Conservation (phyloP, 176 grass and related monocot species). For the Aechmea fasciata region DNA sequence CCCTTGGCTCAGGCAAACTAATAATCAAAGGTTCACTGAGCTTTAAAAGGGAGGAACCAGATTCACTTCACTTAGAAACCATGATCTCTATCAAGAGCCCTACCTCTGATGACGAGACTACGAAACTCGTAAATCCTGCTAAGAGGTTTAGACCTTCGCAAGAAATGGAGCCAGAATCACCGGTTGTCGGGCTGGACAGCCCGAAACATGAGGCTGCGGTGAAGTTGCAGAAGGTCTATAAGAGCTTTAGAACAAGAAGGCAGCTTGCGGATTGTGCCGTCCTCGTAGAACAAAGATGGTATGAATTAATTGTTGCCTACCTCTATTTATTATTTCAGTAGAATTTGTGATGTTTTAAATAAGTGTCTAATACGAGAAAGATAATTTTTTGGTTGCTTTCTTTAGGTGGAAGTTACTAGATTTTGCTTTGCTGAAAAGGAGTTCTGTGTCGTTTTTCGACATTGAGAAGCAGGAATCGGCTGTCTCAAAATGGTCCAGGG, state of each 20-base stretch:
- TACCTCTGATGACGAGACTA: constrained; percentile 24
- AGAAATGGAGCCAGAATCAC: constrained; percentile 27
- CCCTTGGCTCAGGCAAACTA: constrained; percentile 28
- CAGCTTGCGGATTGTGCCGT: constrained; percentile 88
- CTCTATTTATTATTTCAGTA: not conserved
- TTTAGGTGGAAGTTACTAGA: constrained; percentile 88
- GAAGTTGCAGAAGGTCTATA: constrained; percentile 83
- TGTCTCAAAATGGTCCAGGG: constrained; percentile 74
- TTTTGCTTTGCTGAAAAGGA: constrained; percentile 70
- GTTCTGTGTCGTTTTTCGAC: constrained; percentile 77
- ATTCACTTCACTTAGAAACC: constrained; percentile 34
- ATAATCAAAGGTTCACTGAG: constrained; percentile 45
- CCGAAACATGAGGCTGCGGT: constrained; percentile 52
- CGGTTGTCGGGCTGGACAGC: constrained; percentile 36
- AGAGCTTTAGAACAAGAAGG: constrained; percentile 76
- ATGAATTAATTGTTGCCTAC: constrained; percentile 9
- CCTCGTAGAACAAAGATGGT: constrained; percentile 87
- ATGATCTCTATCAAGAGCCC: constrained; percentile 31
- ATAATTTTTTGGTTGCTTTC: constrained; percentile 6
- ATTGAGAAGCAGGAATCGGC: constrained; percentile 59
- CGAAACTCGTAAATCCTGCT: constrained; percentile 17
- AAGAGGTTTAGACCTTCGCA: constrained; percentile 32
- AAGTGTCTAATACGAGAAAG: not conserved
- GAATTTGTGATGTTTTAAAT: not conserved
- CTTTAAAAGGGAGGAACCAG: constrained; percentile 40